Evolutionary conservation across 1,284 basidiomycete genomes (phyloP), one percentile per base, ranked within the genome.

Genomic region (Singerocomus inundabilis): DNA sequence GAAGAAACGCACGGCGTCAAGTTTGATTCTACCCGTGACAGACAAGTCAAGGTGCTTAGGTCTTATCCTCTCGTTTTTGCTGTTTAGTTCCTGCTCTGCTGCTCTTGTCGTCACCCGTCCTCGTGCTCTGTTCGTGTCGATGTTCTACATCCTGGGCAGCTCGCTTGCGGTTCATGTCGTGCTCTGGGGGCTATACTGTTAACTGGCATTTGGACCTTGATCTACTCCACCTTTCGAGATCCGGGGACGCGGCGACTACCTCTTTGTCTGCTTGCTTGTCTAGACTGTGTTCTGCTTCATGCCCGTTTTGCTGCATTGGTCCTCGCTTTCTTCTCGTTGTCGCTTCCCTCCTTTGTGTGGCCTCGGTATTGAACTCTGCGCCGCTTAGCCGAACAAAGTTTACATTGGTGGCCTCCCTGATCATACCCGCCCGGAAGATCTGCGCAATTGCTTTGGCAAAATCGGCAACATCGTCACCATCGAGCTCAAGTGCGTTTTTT

Each of bases 21-120:
- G 65, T 69, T 69, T 57, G 77, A 77, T 51, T 63, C 71, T 61
- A 46, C 59, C 51, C 83, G 85, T 64, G 87, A 90, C 74, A 89
- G 88, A 77, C 85, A 86, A 74, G 74, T 85, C 79, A 90, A 90
- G 88, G 87, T 90, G 88, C 86, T 88, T 90, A 85, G 80, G 78
- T 82, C 78, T 78, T 47, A 50, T 67, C 79, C 77, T 76, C 71
- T 70, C 68, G 69, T 72, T 75, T 57, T 60, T 67, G 53, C 56
- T 62, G 24, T 60, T 54, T 53, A 37, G 28, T 69, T 56, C 58
- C 48, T 54, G 52, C 59, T 52, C 63, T 66, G 51, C 54, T 51
- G 39, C 61, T 51, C 40, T 43, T 47, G 24, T 56, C 62, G 44
- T 59, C 48, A 43, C 52, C 46, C 59, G 51, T 51, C 45, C 52